These are phyloP conservation scores for Plantago major DNA, from an alignment of 257 asterid species.

Conservation along the genomic window DNA sequence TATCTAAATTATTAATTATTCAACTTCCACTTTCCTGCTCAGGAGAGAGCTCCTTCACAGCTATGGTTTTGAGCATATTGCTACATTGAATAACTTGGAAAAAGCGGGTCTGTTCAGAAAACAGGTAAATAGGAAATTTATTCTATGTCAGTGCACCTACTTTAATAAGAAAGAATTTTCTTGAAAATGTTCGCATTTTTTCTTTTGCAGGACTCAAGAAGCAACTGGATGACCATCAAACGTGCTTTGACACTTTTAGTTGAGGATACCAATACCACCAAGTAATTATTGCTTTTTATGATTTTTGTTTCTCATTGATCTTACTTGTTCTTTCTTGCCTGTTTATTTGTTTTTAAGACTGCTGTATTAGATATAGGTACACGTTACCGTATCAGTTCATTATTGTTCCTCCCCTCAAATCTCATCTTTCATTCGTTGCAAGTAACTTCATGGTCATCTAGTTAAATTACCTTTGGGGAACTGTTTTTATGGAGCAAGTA, in stretches of 20 bases:
- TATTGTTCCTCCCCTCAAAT: background rate
- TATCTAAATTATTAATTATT: conserved; percentile 1
- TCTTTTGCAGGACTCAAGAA: conserved; percentile 69
- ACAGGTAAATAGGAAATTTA: conserved; percentile 51
- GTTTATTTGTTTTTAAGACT: conserved; percentile 4
- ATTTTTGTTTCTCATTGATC: conserved; percentile 3
- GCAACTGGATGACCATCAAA: conserved; percentile 84
- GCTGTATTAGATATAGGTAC: conserved; percentile 12
- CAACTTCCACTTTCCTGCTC: conserved; percentile 25
- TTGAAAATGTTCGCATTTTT: conserved; percentile 15
- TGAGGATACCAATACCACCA: conserved; percentile 83
- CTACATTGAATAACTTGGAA: conserved; percentile 87
- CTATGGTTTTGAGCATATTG: conserved; percentile 94
- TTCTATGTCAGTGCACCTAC: conserved; percentile 7
- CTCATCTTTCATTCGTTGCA: too few species aligned
- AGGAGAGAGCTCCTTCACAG: conserved; percentile 97
- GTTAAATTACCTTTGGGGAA: too few species aligned
- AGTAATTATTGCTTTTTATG: conserved; percentile 41
- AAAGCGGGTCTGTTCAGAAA: conserved; percentile 84
- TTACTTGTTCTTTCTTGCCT: conserved; percentile 12
- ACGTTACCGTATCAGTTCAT: background rate
- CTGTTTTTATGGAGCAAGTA: too few species aligned
- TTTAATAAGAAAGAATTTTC: conserved; percentile 13
- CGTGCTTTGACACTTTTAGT: conserved; percentile 81
- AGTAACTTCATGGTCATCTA: too few species aligned